Base-by-base conservation (phyloP, 139 green algal genomes). In the Gonium pectorale region DNA sequence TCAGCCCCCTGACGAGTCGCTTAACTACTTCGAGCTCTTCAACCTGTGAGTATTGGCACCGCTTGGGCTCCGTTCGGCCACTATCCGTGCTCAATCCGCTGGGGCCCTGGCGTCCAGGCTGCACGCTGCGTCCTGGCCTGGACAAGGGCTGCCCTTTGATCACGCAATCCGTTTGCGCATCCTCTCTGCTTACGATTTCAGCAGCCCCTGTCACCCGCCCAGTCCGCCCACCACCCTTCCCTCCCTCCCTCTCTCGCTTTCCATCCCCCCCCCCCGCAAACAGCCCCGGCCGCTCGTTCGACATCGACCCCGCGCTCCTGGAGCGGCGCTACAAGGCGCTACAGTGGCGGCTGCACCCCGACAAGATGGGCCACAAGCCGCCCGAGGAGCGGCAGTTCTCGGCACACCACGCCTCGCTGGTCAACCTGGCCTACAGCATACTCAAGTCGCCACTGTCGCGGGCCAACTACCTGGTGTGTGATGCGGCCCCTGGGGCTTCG, bases 401-500 rank as follows among this genome's bases (percentile, higher is more conserved):
- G 21, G 87, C 87, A 27, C 64, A 93, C 69, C 91, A 94, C 46
- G 93, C 93, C 3, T 75, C 92, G 0, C 60, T 90, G 13, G 77
- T 96, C 19, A 96, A 96, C 67, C 69, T 89, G 3, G 94, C 93
- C 0, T 96, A 96, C 64, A 85, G 86, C 27, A 86, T 92, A 11
- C 85, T 96, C 46, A 92, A 88, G 27, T 54, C 60, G n/a, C 91
- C 94, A 2, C 87, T 96, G 33, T 74, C 85, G 0, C 43, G 94
- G 2, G 93, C 93, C 27, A 91, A 93, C 62, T 95, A 96, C 75
- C 69, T 96, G 60, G 90, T 96, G 67, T 81, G 89, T 17, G 15
- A n/a, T 7, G 56, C 56, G 56, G 37, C 5, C 27, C 13, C 13
- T 13, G 49, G 49, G 49, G 49, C 13, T 13, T 17, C 13, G 13